A percentile compares a stretch with the other conserved stretches of the same genome.
phyloP scores from a whole-genome alignment of 164 flowering plant species.

The Tinospora cordifolia region DNA sequence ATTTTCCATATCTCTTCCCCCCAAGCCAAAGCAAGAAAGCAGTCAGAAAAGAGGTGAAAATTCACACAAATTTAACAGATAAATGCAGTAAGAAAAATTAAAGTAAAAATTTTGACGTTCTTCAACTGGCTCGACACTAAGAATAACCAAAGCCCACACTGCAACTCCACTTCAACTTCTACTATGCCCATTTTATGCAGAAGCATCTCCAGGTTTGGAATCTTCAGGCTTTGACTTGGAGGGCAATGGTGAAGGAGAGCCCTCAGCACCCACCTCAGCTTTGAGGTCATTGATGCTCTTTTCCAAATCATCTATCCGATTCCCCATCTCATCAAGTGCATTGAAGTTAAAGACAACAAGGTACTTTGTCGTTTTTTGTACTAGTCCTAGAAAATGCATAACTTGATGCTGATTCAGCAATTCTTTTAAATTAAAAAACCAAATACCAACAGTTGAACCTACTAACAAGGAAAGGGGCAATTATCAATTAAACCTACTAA shows the following conservation, averaged over 20 bases:
- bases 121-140: not conserved
- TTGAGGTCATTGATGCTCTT: constrained; percentile 80
- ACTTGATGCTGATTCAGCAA: not conserved
- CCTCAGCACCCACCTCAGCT: constrained; percentile 71
- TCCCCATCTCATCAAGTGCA: constrained; percentile 84
- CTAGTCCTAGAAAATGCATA: not conserved
- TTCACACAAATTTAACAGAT: not conserved
- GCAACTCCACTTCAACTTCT: not conserved
- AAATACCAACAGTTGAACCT: not conserved
- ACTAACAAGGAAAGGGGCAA: not conserved
- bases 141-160: not conserved
- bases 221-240: constrained; percentile 20
- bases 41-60: not conserved
- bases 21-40: not conserved
- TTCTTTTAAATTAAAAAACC: not conserved
- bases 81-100: not conserved
- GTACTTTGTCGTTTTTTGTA: not conserved
- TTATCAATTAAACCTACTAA: not conserved
- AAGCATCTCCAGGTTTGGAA: constrained; percentile 14
- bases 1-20: not conserved
- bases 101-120: not conserved
- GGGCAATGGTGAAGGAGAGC: constrained; percentile 53
- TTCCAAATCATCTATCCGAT: constrained; percentile 71
- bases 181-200: constrained; percentile 3
- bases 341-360: constrained; percentile 40